Evolutionary conservation across 2,329 filamentous ascomycete species (phyloP), one percentile per base, ranked within the genome.

Genomic region (Alternaria sp.): DNA sequence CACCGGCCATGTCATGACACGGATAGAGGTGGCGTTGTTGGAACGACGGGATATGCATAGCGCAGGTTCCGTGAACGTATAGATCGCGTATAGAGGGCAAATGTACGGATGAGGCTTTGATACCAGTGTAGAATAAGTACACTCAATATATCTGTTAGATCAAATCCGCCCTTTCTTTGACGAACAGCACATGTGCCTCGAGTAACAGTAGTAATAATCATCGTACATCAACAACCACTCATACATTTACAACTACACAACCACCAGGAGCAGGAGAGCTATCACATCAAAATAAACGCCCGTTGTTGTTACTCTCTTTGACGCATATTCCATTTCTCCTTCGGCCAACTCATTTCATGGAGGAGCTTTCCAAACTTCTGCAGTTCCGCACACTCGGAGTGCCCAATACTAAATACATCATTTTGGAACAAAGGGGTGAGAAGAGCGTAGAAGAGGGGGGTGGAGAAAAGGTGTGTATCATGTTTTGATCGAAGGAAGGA

Each of bases 401-500:
- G 49, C 49, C 49, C 23, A 30, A 51, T 57, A 61, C 44, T 64
- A 57, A 61, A 55, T 64, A 61, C 61, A 61, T 41, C 51, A 18
- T 41, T 57, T 51, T 54, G 25, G 50, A 58, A 57, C 26, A 58
- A 59, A 54, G 43, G 41, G 21, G 26, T 30, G 46, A 51, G 55
- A 14, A 51, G 53, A 53, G 46, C 41, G 45, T 37, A 28, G 25
- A 33, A 56, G 45, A 30, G 43, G 26, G 33, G 26, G 18, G 5
- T n/a, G 44, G n/a, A 25, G 28, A 37, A n/a, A 51, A 41, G 20
- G 49, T 53, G 49, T 53, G 30, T 53, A 25, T 53, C 12, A 53
- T 53, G 49, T n/a, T 25, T 45, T 14, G 20, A 37, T 37, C 15
- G 20, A 23, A 41, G 20, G 7, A 20, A 12, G 49, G 30, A 30